A percentile compares a stretch with the other conserved stretches of the same genome.
Conservation (phyloP, 257 asterid genomes). For the Galeopsis tetrahit region DNA sequence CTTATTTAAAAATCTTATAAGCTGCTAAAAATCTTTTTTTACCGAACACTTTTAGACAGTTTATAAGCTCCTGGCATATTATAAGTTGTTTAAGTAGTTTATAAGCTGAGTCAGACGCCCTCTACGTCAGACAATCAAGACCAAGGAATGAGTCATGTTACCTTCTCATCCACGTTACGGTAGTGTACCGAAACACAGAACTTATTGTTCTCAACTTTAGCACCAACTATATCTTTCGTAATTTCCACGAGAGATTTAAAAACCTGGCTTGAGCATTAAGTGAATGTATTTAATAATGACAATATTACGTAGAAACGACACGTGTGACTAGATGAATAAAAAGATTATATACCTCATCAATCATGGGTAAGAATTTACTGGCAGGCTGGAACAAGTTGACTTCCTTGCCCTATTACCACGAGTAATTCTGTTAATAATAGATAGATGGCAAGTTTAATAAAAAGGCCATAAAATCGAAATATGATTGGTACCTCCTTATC, state of each 20-base stretch:
- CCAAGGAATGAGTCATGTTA: slow-evolving; percentile 30
- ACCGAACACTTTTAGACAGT: too few relatives aligned
- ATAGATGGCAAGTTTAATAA: not conserved
- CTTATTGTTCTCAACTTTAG: slow-evolving; percentile 87
- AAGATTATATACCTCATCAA: slow-evolving; percentile 62
- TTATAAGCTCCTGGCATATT: too few relatives aligned
- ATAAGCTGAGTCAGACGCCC: too few relatives aligned
- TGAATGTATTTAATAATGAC: slow-evolving; percentile 20
- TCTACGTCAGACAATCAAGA: not conserved
- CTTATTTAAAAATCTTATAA: too few relatives aligned
- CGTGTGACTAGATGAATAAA: not conserved
- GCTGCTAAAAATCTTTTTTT: too few relatives aligned
- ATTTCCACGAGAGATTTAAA: slow-evolving; percentile 64
- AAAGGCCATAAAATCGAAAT: slow-evolving; percentile 15
- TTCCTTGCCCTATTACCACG: slow-evolving; percentile 73
- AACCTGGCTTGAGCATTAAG: slow-evolving; percentile 54
- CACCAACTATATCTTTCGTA: slow-evolving; percentile 72
- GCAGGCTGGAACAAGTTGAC: slow-evolving; percentile 95
- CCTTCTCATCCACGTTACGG: slow-evolving; percentile 93
- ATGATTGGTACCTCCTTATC: slow-evolving; percentile 68
- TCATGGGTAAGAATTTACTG: slow-evolving; percentile 88
- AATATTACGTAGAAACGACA: slow-evolving; percentile 1
- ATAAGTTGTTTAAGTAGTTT: too few relatives aligned
- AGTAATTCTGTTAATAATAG: not conserved
- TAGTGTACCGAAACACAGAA: slow-evolving; percentile 96